A percentile compares a stretch with the other conserved stretches of the same genome.
These are phyloP conservation scores for Gossypium ekmanianum DNA, from an alignment of 345 rosid species.

Conservation along the genomic window DNA sequence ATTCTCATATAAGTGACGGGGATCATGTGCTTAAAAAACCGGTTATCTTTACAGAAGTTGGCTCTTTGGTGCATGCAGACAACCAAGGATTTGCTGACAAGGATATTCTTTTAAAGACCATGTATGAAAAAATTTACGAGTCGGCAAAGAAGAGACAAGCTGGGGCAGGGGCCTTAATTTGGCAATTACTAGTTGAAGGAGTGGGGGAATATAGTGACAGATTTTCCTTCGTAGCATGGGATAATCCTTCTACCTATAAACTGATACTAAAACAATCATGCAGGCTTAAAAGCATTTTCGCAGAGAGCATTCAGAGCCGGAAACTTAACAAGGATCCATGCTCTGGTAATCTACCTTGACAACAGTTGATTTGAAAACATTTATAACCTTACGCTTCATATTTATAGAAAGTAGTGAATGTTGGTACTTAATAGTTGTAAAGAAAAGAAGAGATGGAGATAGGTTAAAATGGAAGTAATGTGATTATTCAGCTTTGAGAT, in stretches of 20 bases:
- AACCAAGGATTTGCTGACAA: not conserved
- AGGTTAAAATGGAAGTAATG: not conserved
- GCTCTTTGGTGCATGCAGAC: conserved; percentile 10
- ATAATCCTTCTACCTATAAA: conserved; percentile 30
- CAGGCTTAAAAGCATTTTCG: conserved; percentile 10
- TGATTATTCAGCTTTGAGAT: not conserved
- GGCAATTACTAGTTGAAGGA: conserved; percentile 19
- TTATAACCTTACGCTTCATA: not conserved
- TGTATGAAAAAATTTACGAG: conserved; percentile 17
- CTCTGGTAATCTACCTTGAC: conserved; percentile 1
- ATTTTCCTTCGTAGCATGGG: conserved; percentile 15
- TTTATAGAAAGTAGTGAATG: not conserved
- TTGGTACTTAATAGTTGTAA: not conserved
- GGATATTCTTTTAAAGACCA: conserved; percentile 17
- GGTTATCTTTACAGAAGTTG: conserved; percentile 15
- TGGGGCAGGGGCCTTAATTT: conserved; percentile 20
- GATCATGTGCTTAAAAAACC: conserved; percentile 11
- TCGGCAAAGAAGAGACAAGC: conserved; percentile 15
- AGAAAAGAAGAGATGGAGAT: not conserved
- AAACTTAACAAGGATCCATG: conserved; percentile 2
- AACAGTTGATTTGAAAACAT: not conserved
- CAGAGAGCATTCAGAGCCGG: not conserved
- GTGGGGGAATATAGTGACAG: conserved; percentile 1
- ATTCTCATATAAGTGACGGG: conserved; percentile 18
- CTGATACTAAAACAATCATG: conserved; percentile 22